Conservation (phyloP, 1,284 basidiomycete species). For the Tilletia walkeri region DNA sequence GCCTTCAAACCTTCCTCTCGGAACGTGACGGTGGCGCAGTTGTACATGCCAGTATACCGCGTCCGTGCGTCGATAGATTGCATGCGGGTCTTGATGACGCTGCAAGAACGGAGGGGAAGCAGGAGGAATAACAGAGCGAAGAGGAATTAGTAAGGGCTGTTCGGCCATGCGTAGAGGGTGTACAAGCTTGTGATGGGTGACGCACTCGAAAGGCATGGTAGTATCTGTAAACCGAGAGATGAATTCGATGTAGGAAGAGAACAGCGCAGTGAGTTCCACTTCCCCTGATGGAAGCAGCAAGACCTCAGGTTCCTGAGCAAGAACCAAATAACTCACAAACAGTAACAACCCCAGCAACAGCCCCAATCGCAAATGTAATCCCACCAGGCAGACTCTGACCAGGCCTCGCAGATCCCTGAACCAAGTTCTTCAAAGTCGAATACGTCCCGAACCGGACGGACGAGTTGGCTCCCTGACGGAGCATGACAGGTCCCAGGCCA, state of each 20-base stretch:
- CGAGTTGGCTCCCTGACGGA: constrained; percentile 95
- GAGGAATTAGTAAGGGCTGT: background rate
- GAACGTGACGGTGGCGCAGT: constrained; percentile 66
- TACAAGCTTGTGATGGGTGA: background rate
- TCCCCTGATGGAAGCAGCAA: background rate
- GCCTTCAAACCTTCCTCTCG: constrained; percentile 73
- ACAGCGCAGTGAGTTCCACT: background rate
- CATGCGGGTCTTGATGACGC: constrained; percentile 97
- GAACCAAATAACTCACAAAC: constrained; percentile 66
- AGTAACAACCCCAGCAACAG: constrained; percentile 86
- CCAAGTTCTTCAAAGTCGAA: constrained; percentile 77
- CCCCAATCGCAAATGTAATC: constrained; percentile 92
- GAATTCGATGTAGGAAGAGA: background rate
- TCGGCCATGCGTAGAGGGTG: no score
- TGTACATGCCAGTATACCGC: constrained; percentile 87
- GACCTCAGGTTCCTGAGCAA: background rate
- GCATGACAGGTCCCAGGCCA: constrained; percentile 91
- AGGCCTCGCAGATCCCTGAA: constrained; percentile 76
- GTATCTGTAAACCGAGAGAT: constrained; percentile 29
- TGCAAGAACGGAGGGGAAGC: constrained; percentile 50
- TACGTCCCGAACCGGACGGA: constrained; percentile 96
- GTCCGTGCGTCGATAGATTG: constrained; percentile 79
- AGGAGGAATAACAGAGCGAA: background rate
- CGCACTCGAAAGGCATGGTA: constrained; percentile 53
- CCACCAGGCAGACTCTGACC: constrained; percentile 80